These are phyloP conservation scores for Phytophthora pini DNA, from an alignment of 352 stramenopile species.

Conservation along the genomic window DNA sequence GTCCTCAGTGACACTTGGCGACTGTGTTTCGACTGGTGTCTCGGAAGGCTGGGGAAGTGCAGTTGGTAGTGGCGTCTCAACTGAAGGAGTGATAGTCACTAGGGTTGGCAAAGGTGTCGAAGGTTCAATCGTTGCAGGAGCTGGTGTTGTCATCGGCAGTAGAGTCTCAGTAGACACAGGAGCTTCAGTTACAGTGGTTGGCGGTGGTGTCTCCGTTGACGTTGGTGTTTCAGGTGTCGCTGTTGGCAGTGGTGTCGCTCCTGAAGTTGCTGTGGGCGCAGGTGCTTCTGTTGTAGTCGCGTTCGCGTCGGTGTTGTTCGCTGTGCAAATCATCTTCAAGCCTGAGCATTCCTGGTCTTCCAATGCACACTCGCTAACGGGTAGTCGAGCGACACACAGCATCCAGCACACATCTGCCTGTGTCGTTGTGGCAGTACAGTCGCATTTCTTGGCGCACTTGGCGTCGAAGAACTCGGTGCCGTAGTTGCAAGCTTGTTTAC, in stretches of 20 bases:
- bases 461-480: constrained; percentile 40
- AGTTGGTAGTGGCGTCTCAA: not conserved
- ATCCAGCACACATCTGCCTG: constrained; percentile 63
- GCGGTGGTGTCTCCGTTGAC: not conserved
- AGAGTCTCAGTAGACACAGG: not conserved
- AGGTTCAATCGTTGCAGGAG: not conserved
- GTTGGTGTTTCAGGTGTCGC: not conserved
- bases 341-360: constrained; percentile 46
- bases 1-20: not conserved
- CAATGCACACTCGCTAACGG: constrained; percentile 32
- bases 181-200: not conserved
- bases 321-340: constrained; percentile 39
- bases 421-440: constrained; percentile 38
- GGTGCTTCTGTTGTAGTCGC: constrained; percentile 11
- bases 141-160: not conserved
- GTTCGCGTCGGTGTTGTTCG: constrained; percentile 20
- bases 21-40: not conserved
- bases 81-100: constrained; percentile 1
- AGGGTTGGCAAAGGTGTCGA: constrained; percentile 15
- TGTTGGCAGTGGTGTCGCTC: not conserved
- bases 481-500: constrained; percentile 48
- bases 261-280: not conserved
- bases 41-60: not conserved
- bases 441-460: constrained; percentile 53
- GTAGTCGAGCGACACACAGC: constrained; percentile 46